Evolutionary conservation across 495 filamentous ascomycete genomes (phyloP).

Genomic region (Aspergillus ellipticus): DNA sequence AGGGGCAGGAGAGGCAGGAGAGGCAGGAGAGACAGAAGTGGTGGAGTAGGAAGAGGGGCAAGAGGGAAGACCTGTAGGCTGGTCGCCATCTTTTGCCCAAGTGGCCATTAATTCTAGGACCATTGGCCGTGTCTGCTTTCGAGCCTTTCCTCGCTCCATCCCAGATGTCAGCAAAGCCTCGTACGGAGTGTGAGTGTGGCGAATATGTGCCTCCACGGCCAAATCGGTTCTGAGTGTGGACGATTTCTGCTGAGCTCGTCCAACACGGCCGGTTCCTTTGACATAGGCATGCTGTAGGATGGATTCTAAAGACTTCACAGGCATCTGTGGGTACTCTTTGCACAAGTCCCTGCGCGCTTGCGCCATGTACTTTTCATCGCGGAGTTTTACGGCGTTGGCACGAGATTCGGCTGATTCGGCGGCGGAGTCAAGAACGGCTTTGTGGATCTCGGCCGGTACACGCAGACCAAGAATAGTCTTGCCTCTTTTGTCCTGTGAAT

Average conservation of each 20-base stretch:
- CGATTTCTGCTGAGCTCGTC: no score
- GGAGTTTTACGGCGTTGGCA: slow-evolving; percentile 32
- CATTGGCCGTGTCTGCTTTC: slow-evolving; percentile 24
- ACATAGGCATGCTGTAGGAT: slow-evolving; percentile 45
- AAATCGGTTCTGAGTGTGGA: slow-evolving; percentile 32
- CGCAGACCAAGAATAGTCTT: slow-evolving; percentile 40
- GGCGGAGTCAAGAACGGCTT: slow-evolving; percentile 26
- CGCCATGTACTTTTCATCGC: slow-evolving; percentile 32
- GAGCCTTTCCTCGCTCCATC: slow-evolving; percentile 18
- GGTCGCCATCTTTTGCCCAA: no score
- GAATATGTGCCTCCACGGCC: slow-evolving; percentile 51
- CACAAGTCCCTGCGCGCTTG: slow-evolving; percentile 32
- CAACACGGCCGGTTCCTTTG: slow-evolving; percentile 50
- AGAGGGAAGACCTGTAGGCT: no score
- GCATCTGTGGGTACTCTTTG: slow-evolving; percentile 42
- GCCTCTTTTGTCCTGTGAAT: slow-evolving; percentile 29
- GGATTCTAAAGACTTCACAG: slow-evolving; percentile 27
- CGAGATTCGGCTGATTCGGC: slow-evolving; percentile 36
- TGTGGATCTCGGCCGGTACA: slow-evolving; percentile 40
- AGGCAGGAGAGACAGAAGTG: no score
- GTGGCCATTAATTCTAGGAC: slow-evolving; percentile 26
- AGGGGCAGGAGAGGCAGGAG: no score
- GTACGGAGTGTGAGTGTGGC: slow-evolving; percentile 47
- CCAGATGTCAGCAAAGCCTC: slow-evolving; percentile 35
- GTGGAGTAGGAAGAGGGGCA: no score